Evolutionary conservation across 192 early-diverging fungal genomes (phyloP), one percentile per base, ranked within the genome.

Genomic region (Linnemannia schmuckeri): DNA sequence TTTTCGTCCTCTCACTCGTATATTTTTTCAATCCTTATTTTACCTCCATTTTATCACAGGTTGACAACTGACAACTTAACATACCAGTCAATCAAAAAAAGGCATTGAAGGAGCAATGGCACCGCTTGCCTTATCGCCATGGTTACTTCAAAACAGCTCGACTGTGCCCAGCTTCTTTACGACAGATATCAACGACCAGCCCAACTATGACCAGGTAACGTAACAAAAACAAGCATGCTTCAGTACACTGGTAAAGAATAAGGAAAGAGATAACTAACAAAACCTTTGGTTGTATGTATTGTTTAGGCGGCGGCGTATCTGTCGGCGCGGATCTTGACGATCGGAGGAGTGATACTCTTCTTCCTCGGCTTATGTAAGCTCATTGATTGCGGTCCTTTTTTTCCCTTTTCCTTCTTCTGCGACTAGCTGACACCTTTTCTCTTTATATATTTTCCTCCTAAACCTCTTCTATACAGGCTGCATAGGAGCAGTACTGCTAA

Each of bases 301-400:
- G 38, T 38, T 72, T 18, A 4, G 57, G 47, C 79, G 20, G 63
- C 72, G 6, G 55, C 73, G 20, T 81, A 75, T 70, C 73, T 81
- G 12, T 81, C 79, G 15, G 73, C 63, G n/a, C 22, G 63, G 37
- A 35, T 81, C 22, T 38, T 81, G 6, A 75, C 79, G 3, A 35
- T 81, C 18, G 79, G 79, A 42, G 79, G 79, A 18, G 63, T 81
- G 9, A 54, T 41, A 4, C 46, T 81, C 7, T 57, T 81, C 18
- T 40, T 81, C 10, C 4, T 81, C 27, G 79, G 79, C 1, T 47
- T 81, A 1, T 81, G 79, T 75, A 75, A 55, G 79, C 47, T 9
- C 10, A 10, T 35, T 5, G 6, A 40, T 46, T 35, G 61, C 55
- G 27, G 27, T 61, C 17, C 13, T 33, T 24, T 66, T 66, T 33